Evolutionary conservation across 805 yeast species (phyloP), one percentile per base, ranked within the genome.

Genomic region (Yarrowia hollandica): DNA sequence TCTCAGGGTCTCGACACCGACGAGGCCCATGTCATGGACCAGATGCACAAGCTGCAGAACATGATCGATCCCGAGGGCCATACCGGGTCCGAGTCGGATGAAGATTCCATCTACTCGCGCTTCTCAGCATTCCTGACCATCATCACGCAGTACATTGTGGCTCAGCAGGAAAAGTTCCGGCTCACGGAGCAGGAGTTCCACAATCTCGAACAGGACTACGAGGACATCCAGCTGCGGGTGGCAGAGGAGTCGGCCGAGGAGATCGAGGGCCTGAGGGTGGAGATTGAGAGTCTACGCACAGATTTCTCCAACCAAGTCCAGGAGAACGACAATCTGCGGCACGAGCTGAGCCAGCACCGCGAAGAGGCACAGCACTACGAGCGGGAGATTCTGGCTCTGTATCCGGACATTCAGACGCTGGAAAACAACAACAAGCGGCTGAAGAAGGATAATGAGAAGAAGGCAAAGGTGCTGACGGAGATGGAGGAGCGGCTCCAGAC

Each of bases 151-250:
- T 48, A 48, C 39, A 48, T 48, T 33, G 18, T 48, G 4, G 21
- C 22, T 3, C 55, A 31, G 16, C 55, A 48, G 28, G 55, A 48
- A 16, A 48, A 48, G 39, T 31, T 31, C 39, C 38, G 55, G 23
- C 38, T 22, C 12, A 31, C 55, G 22, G 39, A 31, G 39, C 55
- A 48, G 55, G 55, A 48, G 39, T 48, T 31, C 14, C 39, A 48
- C 35, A 48, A 33, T 33, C 55, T 48, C 22, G 55, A 48, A 30
- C 39, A 22, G 28, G 55, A 48, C 55, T 48, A 48, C 55, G 39
- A 48, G 25, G 55, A 31, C n/a, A 15, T 48, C 16, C 55, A 48
- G 25, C 21, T 21, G 15, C 39, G 39, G 22, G 26, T 21, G 10
- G 39, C 39, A 1, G 39, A 22, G 21, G 55, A 48, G 30, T 48